Evolutionary conservation across 176 grass and related monocot genomes (phyloP), one percentile per base, ranked within the genome.

Genomic region (Dactylis glomerata): DNA sequence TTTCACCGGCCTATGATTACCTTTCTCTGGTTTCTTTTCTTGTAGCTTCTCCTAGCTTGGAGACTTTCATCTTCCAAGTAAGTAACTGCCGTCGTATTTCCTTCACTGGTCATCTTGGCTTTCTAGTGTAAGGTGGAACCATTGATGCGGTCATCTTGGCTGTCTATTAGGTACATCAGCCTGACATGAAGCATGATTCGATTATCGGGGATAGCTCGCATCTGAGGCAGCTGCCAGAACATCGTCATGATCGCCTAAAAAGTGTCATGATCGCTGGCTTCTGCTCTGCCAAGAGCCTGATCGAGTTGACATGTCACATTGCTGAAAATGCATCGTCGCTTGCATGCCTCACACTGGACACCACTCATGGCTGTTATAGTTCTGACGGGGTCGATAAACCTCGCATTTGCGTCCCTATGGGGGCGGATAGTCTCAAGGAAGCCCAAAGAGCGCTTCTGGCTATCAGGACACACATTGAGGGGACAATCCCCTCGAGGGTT

Each of bases 61-160:
- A 78, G 34, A 85, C 49, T 23, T 68, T 77, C 2, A 10, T 8
- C 19, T 85, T n/a, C n/a, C n/a, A n/a, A n/a, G 83, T 85, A 77
- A 77, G 61, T 84, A n/a, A n/a, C n/a, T n/a, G n/a, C n/a, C n/a
- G n/a, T n/a, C n/a, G n/a, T 22, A 38, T 74, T 63, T 23, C 28
- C 75, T 38, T 40, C 38, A 30, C 10, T 6, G 38, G 54, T 63
- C 2, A 28, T 57, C 4, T 82, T 42, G 1, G 10, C n/a, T 6
- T 50, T 83, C 46, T 74, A 58, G 24, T 24, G 26, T 28, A 28
- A n/a, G n/a, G 58, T 62, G 58, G 26, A 30, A 62, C 28, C n/a
- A n/a, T n/a, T n/a, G n/a, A n/a, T n/a, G n/a, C n/a, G n/a, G n/a
- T 62, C 26, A 62, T 62, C 30, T 62, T 62, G 58, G 27, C 26